These are phyloP conservation scores for Golubevia sp. DNA, from an alignment of 1,284 basidiomycete species.

Conservation along the genomic window DNA sequence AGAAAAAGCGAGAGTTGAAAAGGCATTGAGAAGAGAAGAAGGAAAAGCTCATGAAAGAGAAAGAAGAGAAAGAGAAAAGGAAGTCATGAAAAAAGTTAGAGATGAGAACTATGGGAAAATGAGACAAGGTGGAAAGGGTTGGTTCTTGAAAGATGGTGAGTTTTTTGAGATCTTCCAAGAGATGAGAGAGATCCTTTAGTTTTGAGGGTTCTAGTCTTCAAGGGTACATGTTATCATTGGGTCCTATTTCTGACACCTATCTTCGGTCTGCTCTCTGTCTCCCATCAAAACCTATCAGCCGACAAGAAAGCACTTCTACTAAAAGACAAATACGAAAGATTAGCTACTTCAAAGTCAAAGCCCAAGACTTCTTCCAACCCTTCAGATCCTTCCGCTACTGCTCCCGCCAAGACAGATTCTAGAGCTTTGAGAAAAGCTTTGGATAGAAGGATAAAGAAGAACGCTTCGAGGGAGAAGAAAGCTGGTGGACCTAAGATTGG, in stretches of 20 bases:
- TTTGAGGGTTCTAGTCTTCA: slow-evolving; percentile 10
- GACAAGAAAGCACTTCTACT: slow-evolving; percentile 26
- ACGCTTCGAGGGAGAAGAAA: slow-evolving; percentile 40
- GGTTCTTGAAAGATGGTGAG: slow-evolving; percentile 46
- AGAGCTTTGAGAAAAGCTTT: slow-evolving; percentile 32
- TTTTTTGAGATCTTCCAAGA: slow-evolving; percentile 7
- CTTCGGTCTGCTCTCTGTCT: not conserved
- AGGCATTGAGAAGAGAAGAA: slow-evolving; percentile 38
- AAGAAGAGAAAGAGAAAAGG: slow-evolving; percentile 30
- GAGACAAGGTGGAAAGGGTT: slow-evolving; percentile 36
- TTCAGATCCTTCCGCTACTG: too few relatives aligned
- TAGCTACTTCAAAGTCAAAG: slow-evolving; percentile 19
- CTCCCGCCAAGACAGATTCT: not conserved
- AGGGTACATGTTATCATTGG: slow-evolving; percentile 11
- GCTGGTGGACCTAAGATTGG: not conserved
- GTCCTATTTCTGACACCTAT: slow-evolving; percentile 14
- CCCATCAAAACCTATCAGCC: not conserved
- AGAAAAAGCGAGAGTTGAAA: slow-evolving; percentile 40
- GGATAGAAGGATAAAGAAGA: slow-evolving; percentile 39
- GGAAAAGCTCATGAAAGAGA: slow-evolving; percentile 42
- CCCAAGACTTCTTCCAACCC: too few relatives aligned
- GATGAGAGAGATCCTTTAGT: slow-evolving; percentile 17
- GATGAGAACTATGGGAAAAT: slow-evolving; percentile 48
- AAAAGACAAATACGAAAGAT: slow-evolving; percentile 36
- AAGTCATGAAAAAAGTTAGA: slow-evolving; percentile 38